phyloP scores from a whole-genome alignment of 768 basidiomycete species.

The Pleurotus tuoliensis region DNA sequence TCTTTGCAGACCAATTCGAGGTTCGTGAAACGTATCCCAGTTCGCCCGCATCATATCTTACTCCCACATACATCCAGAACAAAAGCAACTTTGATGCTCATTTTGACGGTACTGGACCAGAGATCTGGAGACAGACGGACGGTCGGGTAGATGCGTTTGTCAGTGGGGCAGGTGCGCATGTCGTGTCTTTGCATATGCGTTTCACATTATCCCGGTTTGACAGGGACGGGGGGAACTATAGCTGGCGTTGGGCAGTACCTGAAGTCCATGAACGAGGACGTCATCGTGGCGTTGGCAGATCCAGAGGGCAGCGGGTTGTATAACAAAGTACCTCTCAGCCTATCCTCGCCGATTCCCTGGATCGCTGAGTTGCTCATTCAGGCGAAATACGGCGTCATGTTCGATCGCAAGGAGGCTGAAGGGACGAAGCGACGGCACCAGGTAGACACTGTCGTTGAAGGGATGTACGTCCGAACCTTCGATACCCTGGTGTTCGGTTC shows the following conservation, averaged over 20 bases:
- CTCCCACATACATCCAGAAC: conserved; percentile 45
- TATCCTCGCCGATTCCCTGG: not conserved
- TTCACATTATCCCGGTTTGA: not conserved
- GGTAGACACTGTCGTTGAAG: conserved; percentile 95
- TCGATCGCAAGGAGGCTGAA: conserved; percentile 86
- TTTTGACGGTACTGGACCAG: conserved; percentile 85
- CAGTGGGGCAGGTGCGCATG: conserved; percentile 71
- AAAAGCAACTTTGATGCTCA: conserved; percentile 89
- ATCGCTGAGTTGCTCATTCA: conserved; percentile 18
- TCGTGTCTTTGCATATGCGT: not conserved
- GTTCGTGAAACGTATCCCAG: conserved; percentile 16
- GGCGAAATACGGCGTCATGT: conserved; percentile 95
- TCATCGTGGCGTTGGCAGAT: conserved; percentile 78
- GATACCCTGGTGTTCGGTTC: not conserved
- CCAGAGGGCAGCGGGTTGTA: conserved; percentile 93
- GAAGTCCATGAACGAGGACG: conserved; percentile 64
- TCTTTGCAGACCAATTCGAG: conserved; percentile 97
- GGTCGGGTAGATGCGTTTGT: conserved; percentile 83
- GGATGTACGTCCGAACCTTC: conserved; percentile 49
- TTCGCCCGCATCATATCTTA: not conserved
- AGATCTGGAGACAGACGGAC: conserved; percentile 91
- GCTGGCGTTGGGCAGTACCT: conserved; percentile 80
- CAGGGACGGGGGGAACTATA: conserved; percentile 95
- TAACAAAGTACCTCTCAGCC: conserved; percentile 63
- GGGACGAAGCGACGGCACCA: conserved; percentile 91